These are phyloP conservation scores for Phialophora chinensis DNA, from an alignment of 2,329 filamentous ascomycete genomes.

Conservation along the genomic window DNA sequence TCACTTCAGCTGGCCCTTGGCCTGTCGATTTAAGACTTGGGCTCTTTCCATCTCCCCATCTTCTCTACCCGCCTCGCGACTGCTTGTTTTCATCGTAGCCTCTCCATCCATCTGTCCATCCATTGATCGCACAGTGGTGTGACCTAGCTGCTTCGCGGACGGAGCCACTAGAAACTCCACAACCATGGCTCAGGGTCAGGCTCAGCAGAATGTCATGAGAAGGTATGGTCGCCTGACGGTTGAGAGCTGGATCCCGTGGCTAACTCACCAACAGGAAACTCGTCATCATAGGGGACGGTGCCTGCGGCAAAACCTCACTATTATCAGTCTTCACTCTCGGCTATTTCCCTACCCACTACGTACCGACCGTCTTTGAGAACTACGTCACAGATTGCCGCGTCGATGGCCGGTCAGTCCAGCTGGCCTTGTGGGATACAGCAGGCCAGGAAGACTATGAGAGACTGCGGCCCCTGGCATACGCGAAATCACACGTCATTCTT, in stretches of 20 bases:
- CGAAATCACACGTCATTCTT: conserved; percentile 95
- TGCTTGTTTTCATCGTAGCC: conserved; percentile 4
- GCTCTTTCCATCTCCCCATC: conserved; percentile 21
- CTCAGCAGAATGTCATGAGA: conserved; percentile 64
- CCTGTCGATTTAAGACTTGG: conserved; percentile 18
- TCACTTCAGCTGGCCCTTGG: conserved; percentile 24
- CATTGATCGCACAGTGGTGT: conserved; percentile 51
- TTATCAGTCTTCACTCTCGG: conserved; percentile 97
- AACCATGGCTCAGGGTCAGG: conserved; percentile 54
- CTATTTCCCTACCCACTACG: conserved; percentile 87
- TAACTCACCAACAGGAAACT: conserved; percentile 71
- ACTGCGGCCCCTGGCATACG: conserved; percentile 90
- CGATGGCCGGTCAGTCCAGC: conserved; percentile 96
- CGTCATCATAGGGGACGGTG: conserved; percentile 95
- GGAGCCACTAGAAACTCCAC: conserved; percentile 22
- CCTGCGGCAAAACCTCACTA: conserved; percentile 97
- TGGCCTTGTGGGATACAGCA: conserved; percentile 99
- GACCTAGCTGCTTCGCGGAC: conserved; percentile 42
- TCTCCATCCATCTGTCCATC: conserved; percentile 25
- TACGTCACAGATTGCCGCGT: conserved; percentile 99
- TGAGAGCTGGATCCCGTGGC: background rate
- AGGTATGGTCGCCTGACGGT: conserved; percentile 51
- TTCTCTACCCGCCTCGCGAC: conserved; percentile 41
- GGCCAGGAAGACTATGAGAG: conserved; percentile 99
- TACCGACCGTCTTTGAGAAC: conserved; percentile 98